A percentile compares a stretch with the other conserved stretches of the same genome.
These are phyloP conservation scores for Triticum timopheevii DNA, from an alignment of 176 grass and related monocot species.

Conservation along the genomic window DNA sequence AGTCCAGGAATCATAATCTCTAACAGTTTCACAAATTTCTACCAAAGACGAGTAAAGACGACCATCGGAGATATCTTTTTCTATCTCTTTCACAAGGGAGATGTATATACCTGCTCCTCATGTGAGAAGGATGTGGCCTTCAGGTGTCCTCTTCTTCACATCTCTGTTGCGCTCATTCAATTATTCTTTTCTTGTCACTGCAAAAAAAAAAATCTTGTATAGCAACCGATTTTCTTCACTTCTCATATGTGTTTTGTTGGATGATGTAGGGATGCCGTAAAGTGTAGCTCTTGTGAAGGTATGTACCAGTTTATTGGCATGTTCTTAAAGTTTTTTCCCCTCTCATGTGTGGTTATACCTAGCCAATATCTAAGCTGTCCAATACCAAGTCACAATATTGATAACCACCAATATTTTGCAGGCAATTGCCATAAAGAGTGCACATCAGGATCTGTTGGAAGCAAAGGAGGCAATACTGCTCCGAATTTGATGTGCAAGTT, in stretches of 20 bases:
- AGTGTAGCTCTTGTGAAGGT: slow-evolving; percentile 92
- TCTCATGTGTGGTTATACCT: background rate
- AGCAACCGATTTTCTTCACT: slow-evolving; percentile 33
- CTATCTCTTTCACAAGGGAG: slow-evolving; percentile 75
- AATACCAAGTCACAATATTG: slow-evolving; percentile 23
- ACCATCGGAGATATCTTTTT: slow-evolving; percentile 57
- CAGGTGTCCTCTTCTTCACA: slow-evolving; percentile 54
- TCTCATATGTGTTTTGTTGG: slow-evolving; percentile 29
- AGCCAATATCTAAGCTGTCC: slow-evolving; percentile 14
- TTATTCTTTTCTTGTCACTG: background rate
- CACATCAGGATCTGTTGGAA: slow-evolving; percentile 39
- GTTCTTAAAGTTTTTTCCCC: background rate
- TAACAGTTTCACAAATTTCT: slow-evolving; percentile 44
- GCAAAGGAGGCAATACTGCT: slow-evolving; percentile 29
- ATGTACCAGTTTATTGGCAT: slow-evolving; percentile 24
- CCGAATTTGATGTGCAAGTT: slow-evolving; percentile 61
- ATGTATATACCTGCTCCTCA: slow-evolving; percentile 69
- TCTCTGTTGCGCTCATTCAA: slow-evolving; percentile 24
- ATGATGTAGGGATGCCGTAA: slow-evolving; percentile 62
- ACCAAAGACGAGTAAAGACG: slow-evolving; percentile 42
- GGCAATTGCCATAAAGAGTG: slow-evolving; percentile 89
- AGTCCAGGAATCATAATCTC: slow-evolving; percentile 21
- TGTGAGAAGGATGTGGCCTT: slow-evolving; percentile 75
- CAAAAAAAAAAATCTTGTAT: background rate
- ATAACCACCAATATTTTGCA: slow-evolving; percentile 49